These are phyloP conservation scores for Crithidia sp. DNA, from an alignment of 208 protist genomes.

Conservation along the genomic window DNA sequence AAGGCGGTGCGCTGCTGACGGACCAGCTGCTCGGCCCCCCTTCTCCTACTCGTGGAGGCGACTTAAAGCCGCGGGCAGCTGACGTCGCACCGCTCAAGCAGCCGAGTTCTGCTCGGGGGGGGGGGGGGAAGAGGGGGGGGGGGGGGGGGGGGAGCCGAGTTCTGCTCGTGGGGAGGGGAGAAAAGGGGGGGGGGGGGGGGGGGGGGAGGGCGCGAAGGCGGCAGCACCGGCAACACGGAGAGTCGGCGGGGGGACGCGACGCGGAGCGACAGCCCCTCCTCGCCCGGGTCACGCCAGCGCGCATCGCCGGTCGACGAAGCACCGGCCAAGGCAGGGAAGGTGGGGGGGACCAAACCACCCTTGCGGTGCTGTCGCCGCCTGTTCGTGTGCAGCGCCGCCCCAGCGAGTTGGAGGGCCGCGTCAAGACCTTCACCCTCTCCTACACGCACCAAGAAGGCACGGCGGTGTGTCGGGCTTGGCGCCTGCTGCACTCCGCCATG, in stretches of 20 bases:
- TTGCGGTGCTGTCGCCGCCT: conserved; percentile 8
- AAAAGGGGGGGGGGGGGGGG: no score
- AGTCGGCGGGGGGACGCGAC: conserved; percentile 6
- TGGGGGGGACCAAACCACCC: conserved; percentile 1
- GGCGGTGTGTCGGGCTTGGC: conserved; percentile 77
- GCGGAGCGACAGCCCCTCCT: conserved; percentile 8
- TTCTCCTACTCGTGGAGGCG: neutral
- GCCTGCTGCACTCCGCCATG: conserved; percentile 48
- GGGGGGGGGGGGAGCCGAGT: no score
- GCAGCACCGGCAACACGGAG: conserved; percentile 12
- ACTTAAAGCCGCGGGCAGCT: neutral
- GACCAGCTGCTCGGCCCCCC: conserved; percentile 18
- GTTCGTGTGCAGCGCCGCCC: conserved; percentile 33
- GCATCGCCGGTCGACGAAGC: neutral
- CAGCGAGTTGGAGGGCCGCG: conserved; percentile 30
- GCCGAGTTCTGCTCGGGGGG: neutral
- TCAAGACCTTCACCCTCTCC: conserved; percentile 74
- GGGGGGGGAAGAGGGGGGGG: neutral
- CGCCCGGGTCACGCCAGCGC: conserved; percentile 2
- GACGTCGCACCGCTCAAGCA: neutral
- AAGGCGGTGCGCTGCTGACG: conserved; percentile 6
- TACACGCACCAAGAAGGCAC: conserved; percentile 71
- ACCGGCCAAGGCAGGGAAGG: neutral
- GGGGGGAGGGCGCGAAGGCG: no score
- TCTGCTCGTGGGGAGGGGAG: no score